These are phyloP conservation scores for Phytophthora pini DNA, from an alignment of 352 stramenopile genomes.

Conservation along the genomic window DNA sequence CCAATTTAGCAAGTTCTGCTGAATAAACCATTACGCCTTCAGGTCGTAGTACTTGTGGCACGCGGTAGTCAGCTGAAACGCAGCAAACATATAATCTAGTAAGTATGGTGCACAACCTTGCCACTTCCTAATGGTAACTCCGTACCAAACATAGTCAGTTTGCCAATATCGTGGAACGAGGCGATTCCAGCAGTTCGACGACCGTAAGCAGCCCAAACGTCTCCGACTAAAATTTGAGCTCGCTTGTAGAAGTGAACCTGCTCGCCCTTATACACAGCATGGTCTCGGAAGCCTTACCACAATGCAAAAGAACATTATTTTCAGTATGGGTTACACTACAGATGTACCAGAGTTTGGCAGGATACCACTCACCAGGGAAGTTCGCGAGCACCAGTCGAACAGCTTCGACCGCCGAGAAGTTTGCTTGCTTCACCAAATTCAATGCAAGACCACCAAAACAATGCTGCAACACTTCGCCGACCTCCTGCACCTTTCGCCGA, in stretches of 20 bases:
- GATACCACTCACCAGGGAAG: constrained; percentile 54
- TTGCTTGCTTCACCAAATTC: constrained; percentile 59
- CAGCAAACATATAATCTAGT: neutral
- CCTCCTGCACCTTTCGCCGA: constrained; percentile 62
- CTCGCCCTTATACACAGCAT: constrained; percentile 79
- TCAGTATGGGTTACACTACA: neutral
- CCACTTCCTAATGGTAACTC: neutral
- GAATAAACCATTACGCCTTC: constrained; percentile 80
- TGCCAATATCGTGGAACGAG: constrained; percentile 83
- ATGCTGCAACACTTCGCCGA: constrained; percentile 56
- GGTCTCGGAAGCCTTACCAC: constrained; percentile 77
- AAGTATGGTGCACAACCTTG: neutral
- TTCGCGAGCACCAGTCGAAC: constrained; percentile 71
- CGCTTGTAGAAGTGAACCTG: constrained; percentile 93
- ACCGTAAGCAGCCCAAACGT: constrained; percentile 90
- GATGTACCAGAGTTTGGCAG: too few relatives aligned
- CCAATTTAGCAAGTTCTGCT: constrained; percentile 42
- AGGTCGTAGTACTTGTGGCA: constrained; percentile 80
- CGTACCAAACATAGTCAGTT: constrained; percentile 90
- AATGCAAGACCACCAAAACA: constrained; percentile 56
- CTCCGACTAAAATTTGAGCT: constrained; percentile 88
- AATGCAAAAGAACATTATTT: neutral
- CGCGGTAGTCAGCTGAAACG: constrained; percentile 82
- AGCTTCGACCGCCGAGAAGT: constrained; percentile 64
- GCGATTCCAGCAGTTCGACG: constrained; percentile 46